Evolutionary conservation across 257 asterid species (phyloP).

Genomic region (Fraxinus quadrangulata): DNA sequence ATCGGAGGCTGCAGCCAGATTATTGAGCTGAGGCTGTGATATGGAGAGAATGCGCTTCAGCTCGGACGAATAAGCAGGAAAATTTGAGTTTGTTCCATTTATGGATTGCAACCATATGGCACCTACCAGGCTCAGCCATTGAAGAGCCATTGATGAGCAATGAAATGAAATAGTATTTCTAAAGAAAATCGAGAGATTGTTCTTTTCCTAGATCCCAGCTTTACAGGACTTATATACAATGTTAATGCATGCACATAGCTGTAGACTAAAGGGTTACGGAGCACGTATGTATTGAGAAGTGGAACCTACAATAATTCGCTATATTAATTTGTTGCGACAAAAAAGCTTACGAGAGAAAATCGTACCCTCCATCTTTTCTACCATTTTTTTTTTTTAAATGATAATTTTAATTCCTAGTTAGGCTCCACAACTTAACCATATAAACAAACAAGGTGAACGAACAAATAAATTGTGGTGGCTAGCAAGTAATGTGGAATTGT

Average conservation of each 20-base stretch:
- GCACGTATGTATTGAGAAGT: not conserved
- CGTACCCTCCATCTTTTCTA: too few relatives aligned
- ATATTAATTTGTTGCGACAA: too few relatives aligned
- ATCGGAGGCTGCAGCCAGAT: constrained; percentile 80
- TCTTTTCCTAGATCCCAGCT: too few relatives aligned
- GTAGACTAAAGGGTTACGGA: not conserved
- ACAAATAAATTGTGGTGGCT: constrained; percentile 2
- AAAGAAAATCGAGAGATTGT: too few relatives aligned
- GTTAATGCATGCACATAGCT: not conserved
- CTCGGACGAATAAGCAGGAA: constrained; percentile 75
- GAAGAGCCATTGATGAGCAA: constrained; percentile 43
- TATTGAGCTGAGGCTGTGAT: constrained; percentile 72
- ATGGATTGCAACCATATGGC: constrained; percentile 77
- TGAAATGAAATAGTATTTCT: too few relatives aligned
- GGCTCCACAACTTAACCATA: too few relatives aligned
- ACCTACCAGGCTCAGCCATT: constrained; percentile 75
- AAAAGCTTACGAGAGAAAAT: too few relatives aligned
- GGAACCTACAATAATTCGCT: too few relatives aligned
- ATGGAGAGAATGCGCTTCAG: constrained; percentile 55
- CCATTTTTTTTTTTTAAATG: too few relatives aligned
- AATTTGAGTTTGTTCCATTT: constrained; percentile 74
- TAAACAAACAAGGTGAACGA: too few relatives aligned
- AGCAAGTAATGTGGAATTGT: not conserved
- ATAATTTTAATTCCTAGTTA: too few relatives aligned
- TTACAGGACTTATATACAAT: too few relatives aligned